Conservation (phyloP, 2,329 filamentous ascomycete species). For the Xylaria sp. region DNA sequence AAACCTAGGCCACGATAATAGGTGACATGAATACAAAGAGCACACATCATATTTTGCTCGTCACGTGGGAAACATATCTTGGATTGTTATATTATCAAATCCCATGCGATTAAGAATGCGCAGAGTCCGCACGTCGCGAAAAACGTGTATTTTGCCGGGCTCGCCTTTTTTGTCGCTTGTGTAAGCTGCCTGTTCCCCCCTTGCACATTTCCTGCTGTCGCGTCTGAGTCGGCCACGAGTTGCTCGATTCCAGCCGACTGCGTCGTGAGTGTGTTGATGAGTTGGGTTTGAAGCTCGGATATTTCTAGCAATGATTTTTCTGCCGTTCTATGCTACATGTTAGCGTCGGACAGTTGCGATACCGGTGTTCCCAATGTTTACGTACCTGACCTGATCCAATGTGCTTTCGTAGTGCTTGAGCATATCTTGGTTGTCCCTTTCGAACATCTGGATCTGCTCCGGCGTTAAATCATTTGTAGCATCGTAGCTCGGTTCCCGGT, state of each 20-base stretch:
- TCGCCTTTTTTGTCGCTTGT: constrained; percentile 77
- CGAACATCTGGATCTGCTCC: constrained; percentile 93
- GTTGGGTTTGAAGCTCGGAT: constrained; percentile 86
- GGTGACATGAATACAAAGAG: neutral
- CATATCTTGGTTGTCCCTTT: constrained; percentile 91
- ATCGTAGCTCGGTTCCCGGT: constrained; percentile 42
- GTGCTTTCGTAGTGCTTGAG: constrained; percentile 92
- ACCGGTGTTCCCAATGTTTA: constrained; percentile 38
- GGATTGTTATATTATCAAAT: constrained; percentile 67
- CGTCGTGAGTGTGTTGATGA: constrained; percentile 84
- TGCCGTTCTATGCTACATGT: constrained; percentile 69
- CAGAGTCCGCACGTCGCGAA: constrained; percentile 82
- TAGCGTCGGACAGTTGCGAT: neutral
- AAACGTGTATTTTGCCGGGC: constrained; percentile 80
- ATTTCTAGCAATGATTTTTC: constrained; percentile 94
- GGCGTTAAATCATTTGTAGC: constrained; percentile 70
- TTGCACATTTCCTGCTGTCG: constrained; percentile 86
- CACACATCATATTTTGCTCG: neutral
- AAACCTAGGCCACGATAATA: neutral
- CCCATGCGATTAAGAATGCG: constrained; percentile 79
- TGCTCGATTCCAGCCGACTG: constrained; percentile 92
- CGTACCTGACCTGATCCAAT: constrained; percentile 92
- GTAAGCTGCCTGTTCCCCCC: constrained; percentile 92
- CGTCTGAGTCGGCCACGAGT: constrained; percentile 82
- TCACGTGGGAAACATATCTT: constrained; percentile 6